Evolutionary conservation across 1,139 yeast species (phyloP).

Genomic region (Dujonia santamariae): DNA sequence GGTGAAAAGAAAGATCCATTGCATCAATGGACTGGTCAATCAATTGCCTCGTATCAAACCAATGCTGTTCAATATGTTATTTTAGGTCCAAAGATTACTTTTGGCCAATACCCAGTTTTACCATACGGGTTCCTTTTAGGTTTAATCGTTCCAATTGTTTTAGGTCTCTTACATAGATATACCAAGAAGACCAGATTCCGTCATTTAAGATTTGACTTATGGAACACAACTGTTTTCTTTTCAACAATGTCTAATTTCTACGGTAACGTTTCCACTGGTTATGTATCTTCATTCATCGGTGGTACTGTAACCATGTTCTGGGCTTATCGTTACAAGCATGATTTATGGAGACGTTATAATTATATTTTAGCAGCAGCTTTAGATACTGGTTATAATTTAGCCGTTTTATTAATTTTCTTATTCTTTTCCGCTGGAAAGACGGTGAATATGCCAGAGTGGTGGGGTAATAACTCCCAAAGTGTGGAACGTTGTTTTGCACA

Average conservation of each 20-base stretch:
- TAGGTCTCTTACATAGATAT: constrained; percentile 27
- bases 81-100: constrained; percentile 44
- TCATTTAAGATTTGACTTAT: constrained; percentile 28
- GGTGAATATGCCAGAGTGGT: constrained; percentile 42
- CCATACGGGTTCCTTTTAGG: constrained; percentile 47
- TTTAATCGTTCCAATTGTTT: constrained; percentile 29
- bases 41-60: constrained; percentile 37
- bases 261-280: constrained; percentile 51
- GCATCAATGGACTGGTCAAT: constrained; percentile 54
- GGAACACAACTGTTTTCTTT: constrained; percentile 50
- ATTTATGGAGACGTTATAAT: constrained; percentile 41
- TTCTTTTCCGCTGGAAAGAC: constrained; percentile 30
- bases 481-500: constrained; percentile 43
- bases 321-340: constrained; percentile 33
- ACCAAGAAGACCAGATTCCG: constrained; percentile 7
- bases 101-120: constrained; percentile 35
- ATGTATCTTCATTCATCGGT: constrained; percentile 42
- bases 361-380: constrained; percentile 49
- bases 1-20: constrained; percentile 41
- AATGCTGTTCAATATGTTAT: constrained; percentile 51
- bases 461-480: constrained; percentile 42
- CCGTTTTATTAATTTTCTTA: constrained; percentile 35
- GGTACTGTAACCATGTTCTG: constrained; percentile 48
- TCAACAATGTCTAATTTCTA: constrained; percentile 47
- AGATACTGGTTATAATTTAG: constrained; percentile 47